Base-by-base conservation (phyloP, 805 yeast species). In the Jamesozyma jinghongensis region DNA sequence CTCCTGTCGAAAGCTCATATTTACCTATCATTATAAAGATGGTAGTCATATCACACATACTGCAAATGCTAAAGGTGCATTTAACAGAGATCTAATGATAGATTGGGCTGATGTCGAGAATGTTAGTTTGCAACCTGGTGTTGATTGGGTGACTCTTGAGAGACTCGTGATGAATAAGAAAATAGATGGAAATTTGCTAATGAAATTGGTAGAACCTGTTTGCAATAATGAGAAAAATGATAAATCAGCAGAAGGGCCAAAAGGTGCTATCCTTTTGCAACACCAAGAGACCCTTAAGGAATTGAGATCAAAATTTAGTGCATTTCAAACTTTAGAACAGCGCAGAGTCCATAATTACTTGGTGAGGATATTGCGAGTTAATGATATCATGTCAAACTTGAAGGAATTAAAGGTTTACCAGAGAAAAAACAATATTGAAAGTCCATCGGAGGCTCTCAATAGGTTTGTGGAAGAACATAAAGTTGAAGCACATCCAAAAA, bases 341-440 rank as follows among this genome's bases (percentile, higher is more conserved):
- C 73, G 73, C 46, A 94, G 94, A 0, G 59, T 82, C 4, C 78
- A 76, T 40, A 78, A 74, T 38, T 71, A 71, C 31, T 77, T 84
- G 5, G 73, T 84, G 75, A 65, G 90, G 44, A 69, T 79, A 18
- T 61, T 85, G 63, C 90, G 84, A 57, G 75, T 83, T 4, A 73
- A 86, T 32, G 92, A 85, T 58, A 80, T 81, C 8, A 81, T 86
- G 85, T 70, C 86, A 0, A 75, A 76, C 45, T 67, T 85, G 47
- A 71, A 74, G 41, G 77, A 82, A 5, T 62, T 86, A 41, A 77
- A 83, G 77, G 65, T 69, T 4, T 74, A 69, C 48, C 71, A 82
- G 10, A 63, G 66, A 42, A 61, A 68, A 5, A 64, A 65, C 20
- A 68, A 74, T 28, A 67, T 73, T 3, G 58, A 56, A 3, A 73